Evolutionary conservation across 129 eudicot genomes (phyloP), one percentile per base, ranked within the genome.

Genomic region (Ambrosia artemisiifolia): DNA sequence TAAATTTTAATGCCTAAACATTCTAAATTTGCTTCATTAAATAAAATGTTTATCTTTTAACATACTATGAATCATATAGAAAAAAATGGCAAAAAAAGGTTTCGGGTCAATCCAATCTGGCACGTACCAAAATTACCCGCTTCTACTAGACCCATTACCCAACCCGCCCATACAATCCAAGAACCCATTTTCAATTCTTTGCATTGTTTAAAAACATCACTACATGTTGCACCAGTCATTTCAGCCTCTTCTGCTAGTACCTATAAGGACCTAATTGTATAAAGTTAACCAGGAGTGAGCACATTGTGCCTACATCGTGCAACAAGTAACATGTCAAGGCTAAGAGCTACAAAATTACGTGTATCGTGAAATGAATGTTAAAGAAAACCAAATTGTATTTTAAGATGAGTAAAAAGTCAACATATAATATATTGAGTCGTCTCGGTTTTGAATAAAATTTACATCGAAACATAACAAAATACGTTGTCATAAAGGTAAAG

Each of bases 141-240:
- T 57, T 57, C 36, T 14, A 57, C 34, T 2, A 7, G 12, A 38
- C 43, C 34, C 33, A 19, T 20, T 3, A 54, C 61, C 32, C 14
- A 54, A 19, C 32, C 30, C 33, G 0, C 7, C 7, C 6, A 54
- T 7, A 54, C 61, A 12, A 54, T 11, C 60, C 12, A 95, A 63
- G 99, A 90, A 6, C 99, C 99, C 99, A 95, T 95, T 86, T 88
- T 91, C 69, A 95, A 75, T 69, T 90, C 96, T 83, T 84, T 88
- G 87, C 97, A 90, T 82, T 95, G 88, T 74, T 95, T 69, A 40
- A 95, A 19, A 64, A 95, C 97, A 60, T 95, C 97, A 24, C 91
- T 86, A 62, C 83, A 81, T 49, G 78, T 49, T 0, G 84, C 77
- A 53, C 97, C 97, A 80, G 90, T 95, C 76, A 63, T 86, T 74